These are phyloP conservation scores for Taiozyma sp. DNA, from an alignment of 1,139 yeast genomes.

Conservation along the genomic window DNA sequence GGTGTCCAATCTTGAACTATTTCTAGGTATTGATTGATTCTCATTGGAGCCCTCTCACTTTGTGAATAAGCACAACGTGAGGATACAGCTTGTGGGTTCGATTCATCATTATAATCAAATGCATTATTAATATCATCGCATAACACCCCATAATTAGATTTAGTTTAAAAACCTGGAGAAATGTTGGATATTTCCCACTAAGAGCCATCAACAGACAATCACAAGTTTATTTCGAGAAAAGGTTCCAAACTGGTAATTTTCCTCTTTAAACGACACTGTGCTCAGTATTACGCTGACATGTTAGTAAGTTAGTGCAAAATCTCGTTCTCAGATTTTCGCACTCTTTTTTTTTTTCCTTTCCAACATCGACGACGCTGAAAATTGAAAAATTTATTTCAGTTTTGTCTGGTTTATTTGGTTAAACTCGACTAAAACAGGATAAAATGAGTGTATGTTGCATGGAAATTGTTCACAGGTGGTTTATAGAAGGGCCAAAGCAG, in stretches of 20 bases:
- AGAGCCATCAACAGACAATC: no score
- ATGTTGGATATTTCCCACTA: no score
- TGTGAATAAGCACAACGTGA: no score
- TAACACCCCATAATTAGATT: no score
- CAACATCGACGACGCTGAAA: conserved; percentile 22
- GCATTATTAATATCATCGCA: no score
- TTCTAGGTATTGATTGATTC: no score
- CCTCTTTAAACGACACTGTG: background rate
- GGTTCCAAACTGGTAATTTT: background rate
- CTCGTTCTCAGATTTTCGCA: conserved; percentile 14
- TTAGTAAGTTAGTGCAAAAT: background rate
- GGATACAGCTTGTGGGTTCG: no score
- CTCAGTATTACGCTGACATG: conserved; percentile 4
- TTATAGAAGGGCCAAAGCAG: background rate
- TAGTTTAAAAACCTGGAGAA: no score
- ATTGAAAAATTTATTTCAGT: conserved; percentile 6
- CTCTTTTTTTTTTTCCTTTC: conserved; percentile 7
- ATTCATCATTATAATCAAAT: no score
- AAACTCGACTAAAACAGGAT: background rate
- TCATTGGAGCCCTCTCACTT: no score
- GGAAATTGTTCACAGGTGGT: background rate
- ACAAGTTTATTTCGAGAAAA: no score
- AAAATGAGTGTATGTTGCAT: conserved; percentile 21
- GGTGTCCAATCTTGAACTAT: no score
- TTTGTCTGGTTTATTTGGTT: background rate